Evolutionary conservation across 768 basidiomycete species (phyloP), one percentile per base, ranked within the genome.

Genomic region (Russula sp.): DNA sequence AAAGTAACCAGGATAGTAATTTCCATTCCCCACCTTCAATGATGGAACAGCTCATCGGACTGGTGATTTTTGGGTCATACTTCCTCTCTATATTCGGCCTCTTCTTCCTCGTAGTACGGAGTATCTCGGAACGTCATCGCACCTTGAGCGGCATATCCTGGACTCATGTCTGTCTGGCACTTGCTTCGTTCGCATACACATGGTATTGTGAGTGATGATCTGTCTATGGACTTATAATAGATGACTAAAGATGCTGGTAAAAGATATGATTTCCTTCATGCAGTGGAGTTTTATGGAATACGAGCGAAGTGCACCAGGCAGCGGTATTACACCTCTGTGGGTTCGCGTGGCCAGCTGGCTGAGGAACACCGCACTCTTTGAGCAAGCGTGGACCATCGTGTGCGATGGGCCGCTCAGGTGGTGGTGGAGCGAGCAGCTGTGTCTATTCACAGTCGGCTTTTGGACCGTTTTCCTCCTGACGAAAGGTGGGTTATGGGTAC

Each of bases 401-500:
- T 59, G 58, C 22, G 71, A 39, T 22, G 76, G 77, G 35, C 71
- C 75, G 0, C 60, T 77, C 47, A 81, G 80, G 51, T 87, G 85
- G 85, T 87, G 85, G 86, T 86, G 85, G 83, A 82, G 81, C 64
- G 80, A 85, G 69, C 83, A 85, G 67, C 70, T 86, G 14, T 85
- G 83, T 68, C 66, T 83, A 22, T 85, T 78, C 73, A 84, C 85
- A 5, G 79, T 77, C 7, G 82, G 83, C 1, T 73, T 77, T 16
- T 83, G 82, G 79, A 82, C 83, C 0, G 69, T 81, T 1, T 79
- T 84, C 60, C 67, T 86, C 1, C 72, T 73, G 14, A 71, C 72
- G 6, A 76, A 86, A 75, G 83, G 87, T 83, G 59, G 60, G 75
- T 69, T 34, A 87, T 83, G 59, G 60, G 75, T 69, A 38, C 35